Percentiles rank a stretch among this genome's conserved stretches.
phyloP scores from a whole-genome alignment of 1,284 basidiomycete genomes.

The Gymnopus androsaceus region DNA sequence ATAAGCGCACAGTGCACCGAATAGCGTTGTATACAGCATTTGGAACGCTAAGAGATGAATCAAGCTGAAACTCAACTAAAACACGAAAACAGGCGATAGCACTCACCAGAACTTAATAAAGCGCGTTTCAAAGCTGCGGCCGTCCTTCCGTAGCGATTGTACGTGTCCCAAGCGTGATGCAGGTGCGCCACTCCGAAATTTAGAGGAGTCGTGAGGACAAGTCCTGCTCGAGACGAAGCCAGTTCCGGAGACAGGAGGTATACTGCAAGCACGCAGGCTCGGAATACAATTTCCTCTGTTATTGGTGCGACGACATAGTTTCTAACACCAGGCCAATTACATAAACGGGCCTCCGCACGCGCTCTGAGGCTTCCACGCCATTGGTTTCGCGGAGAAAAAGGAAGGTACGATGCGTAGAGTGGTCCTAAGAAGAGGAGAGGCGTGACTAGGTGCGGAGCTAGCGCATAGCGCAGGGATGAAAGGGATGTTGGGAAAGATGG shows the following conservation, averaged over 20 bases:
- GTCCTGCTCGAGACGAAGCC: conserved; percentile 54
- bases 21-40: conserved; percentile 86
- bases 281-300: conserved; percentile 92
- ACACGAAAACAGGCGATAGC: background rate
- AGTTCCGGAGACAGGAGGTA: conserved; percentile 52
- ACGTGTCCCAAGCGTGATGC: conserved; percentile 90
- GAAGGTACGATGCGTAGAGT: conserved; percentile 66
- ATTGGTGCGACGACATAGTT: conserved; percentile 58
- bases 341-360: background rate
- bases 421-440: conserved; percentile 86
- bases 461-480: conserved; percentile 15
- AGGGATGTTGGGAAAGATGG: conserved; percentile 10
- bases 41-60: conserved; percentile 84
- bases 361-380: background rate
- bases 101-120: conserved; percentile 60
- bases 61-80: background rate
- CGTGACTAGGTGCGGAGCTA: conserved; percentile 68
- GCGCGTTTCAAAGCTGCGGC: conserved; percentile 64
- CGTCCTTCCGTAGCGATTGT: conserved; percentile 69
- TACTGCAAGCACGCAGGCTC: conserved; percentile 79
- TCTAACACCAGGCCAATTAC: conserved; percentile 1
- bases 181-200: conserved; percentile 94
- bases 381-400: conserved; percentile 21
- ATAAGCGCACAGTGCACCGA: conserved; percentile 88
- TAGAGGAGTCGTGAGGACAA: conserved; percentile 82